Percentiles rank a stretch among this genome's conserved stretches.
phyloP scores from a whole-genome alignment of 2,329 filamentous ascomycete genomes.

The Alternaria gaisen region DNA sequence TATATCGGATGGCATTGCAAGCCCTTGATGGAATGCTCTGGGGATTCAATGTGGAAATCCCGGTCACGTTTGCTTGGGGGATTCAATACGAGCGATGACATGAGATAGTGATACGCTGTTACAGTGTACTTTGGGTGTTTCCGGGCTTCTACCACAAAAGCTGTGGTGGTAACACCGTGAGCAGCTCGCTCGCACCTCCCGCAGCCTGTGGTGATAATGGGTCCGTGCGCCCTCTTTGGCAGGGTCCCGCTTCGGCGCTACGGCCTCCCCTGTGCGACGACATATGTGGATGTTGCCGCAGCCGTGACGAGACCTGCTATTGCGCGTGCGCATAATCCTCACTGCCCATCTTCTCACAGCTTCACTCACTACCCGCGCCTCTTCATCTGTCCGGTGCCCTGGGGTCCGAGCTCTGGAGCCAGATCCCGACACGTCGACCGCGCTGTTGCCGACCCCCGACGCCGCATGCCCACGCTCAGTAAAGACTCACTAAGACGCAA shows the following conservation, averaged over 20 bases:
- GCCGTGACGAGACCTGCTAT: slow-evolving; percentile 8
- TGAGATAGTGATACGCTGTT: too few relatives aligned
- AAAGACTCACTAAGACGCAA: slow-evolving; percentile 32
- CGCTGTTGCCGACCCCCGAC: slow-evolving; percentile 36
- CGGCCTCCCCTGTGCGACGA: slow-evolving; percentile 18
- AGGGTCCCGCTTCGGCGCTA: slow-evolving; percentile 24
- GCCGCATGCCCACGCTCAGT: slow-evolving; percentile 41
- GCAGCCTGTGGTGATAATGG: slow-evolving; percentile 9
- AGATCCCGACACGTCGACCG: slow-evolving; percentile 31
- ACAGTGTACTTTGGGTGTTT: background rate
- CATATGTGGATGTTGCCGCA: slow-evolving; percentile 17
- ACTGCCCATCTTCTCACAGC: slow-evolving; percentile 3
- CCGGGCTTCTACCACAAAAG: background rate
- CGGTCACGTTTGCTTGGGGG: background rate
- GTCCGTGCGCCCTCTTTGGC: slow-evolving; percentile 9
- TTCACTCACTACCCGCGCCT: background rate
- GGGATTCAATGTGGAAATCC: background rate
- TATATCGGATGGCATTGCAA: background rate
- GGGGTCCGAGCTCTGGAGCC: slow-evolving; percentile 33
- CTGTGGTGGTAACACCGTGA: background rate
- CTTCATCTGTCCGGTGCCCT: slow-evolving; percentile 17
- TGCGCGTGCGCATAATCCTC: slow-evolving; percentile 10
- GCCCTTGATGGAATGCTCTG: background rate
- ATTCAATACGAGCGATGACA: too few relatives aligned
- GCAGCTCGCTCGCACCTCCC: slow-evolving; percentile 1